phyloP scores from a whole-genome alignment of 2,329 filamentous ascomycete genomes.

The Aspergillus pseudotamarii region DNA sequence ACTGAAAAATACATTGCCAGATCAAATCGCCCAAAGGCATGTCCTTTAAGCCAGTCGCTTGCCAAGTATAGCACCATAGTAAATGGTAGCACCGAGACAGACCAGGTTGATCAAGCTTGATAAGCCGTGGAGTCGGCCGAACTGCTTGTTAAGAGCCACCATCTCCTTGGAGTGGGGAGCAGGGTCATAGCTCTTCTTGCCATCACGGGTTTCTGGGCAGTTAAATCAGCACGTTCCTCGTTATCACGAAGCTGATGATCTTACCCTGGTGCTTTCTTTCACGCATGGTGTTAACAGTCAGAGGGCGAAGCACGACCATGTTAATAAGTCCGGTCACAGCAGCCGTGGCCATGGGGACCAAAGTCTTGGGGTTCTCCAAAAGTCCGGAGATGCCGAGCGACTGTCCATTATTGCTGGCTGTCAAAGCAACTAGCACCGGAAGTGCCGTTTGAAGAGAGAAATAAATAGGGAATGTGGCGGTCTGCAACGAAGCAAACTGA shows the following conservation, averaged over 20 bases:
- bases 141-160: constrained; percentile 75
- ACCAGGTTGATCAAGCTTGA: constrained; percentile 78
- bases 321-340: constrained; percentile 74
- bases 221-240: not conserved
- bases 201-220: constrained; percentile 73
- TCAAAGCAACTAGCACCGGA: constrained; percentile 73
- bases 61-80: constrained; percentile 77
- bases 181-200: constrained; percentile 81
- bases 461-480: constrained; percentile 77
- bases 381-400: constrained; percentile 34
- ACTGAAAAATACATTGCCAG: not conserved
- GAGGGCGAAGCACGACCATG: constrained; percentile 70
- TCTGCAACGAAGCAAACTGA: constrained; percentile 80
- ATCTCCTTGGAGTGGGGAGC: constrained; percentile 84
- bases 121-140: constrained; percentile 77
- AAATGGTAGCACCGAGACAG: constrained; percentile 69
- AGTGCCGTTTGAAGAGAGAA: constrained; percentile 80
- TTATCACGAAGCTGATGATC: constrained; percentile 26
- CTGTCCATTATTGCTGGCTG: constrained; percentile 67
- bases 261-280: constrained; percentile 77
- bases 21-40: not conserved
- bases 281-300: constrained; percentile 73
- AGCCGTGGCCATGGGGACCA: constrained; percentile 70
- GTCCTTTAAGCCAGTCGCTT: constrained; percentile 35
- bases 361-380: constrained; percentile 61